These are phyloP conservation scores for Ustilago loliicola DNA, from an alignment of 1,284 basidiomycete genomes.

Conservation along the genomic window DNA sequence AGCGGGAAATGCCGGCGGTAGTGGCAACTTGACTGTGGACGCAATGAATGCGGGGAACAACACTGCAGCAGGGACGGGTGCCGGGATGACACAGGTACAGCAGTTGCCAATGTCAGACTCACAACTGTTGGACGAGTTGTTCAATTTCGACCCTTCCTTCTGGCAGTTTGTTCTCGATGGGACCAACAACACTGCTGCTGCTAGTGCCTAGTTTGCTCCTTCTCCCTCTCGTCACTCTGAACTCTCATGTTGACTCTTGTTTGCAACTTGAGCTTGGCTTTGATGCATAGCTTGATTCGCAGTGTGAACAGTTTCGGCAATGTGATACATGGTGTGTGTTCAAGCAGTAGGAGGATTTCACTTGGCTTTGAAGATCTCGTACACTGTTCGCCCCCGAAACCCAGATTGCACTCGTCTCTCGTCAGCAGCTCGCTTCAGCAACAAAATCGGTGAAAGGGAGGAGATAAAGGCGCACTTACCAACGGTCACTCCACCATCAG, in stretches of 20 bases:
- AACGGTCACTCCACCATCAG: slow-evolving; percentile 23
- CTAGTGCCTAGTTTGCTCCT: background rate
- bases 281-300: background rate
- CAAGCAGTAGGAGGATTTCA: background rate
- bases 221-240: too few relatives aligned
- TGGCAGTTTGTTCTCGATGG: slow-evolving; percentile 45
- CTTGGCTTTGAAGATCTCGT: slow-evolving; percentile 45
- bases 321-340: background rate
- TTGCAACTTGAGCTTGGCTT: too few relatives aligned
- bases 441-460: background rate
- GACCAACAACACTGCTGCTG: background rate
- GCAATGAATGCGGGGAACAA: background rate
- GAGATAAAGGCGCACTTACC: too few relatives aligned
- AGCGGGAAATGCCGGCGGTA: background rate
- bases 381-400: slow-evolving; percentile 13
- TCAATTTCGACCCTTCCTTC: slow-evolving; percentile 41
- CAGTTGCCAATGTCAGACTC: slow-evolving; percentile 34
- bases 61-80: background rate
- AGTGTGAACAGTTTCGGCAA: background rate
- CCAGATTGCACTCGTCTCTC: background rate
- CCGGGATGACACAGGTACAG: background rate
- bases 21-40: background rate
- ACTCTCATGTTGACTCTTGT: too few relatives aligned
- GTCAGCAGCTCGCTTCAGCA: background rate
- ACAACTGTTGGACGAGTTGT: slow-evolving; percentile 35